These are phyloP conservation scores for Eucalyptus polyanthemos DNA, from an alignment of 345 rosid genomes.

Conservation along the genomic window DNA sequence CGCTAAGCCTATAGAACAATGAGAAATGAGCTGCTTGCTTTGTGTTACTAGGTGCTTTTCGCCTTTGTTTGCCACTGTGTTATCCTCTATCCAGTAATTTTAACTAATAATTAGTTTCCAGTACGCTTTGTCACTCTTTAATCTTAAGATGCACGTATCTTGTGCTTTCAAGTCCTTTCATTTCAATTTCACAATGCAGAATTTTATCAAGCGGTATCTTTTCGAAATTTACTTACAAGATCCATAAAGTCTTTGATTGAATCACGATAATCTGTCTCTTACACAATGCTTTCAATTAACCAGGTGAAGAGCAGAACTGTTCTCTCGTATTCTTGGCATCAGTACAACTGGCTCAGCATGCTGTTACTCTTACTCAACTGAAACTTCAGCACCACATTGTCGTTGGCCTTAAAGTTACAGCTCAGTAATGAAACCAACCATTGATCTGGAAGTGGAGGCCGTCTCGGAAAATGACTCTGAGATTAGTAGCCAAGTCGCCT, in stretches of 20 bases:
- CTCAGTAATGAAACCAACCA: slow-evolving; percentile 29
- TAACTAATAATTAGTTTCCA: neutral
- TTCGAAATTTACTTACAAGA: neutral
- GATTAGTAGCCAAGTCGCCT: slow-evolving; percentile 53
- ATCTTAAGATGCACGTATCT: neutral
- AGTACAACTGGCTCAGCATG: neutral
- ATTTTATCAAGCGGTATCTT: neutral
- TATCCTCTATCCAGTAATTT: neutral
- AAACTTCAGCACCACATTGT: neutral
- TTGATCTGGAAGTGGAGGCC: slow-evolving; percentile 54
- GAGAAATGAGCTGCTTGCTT: neutral
- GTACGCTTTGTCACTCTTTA: neutral
- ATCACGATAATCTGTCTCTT: neutral
- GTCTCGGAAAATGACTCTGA: slow-evolving; percentile 36
- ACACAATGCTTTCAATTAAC: neutral
- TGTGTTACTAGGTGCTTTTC: neutral
- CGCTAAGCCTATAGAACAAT: neutral
- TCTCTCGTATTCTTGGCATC: neutral
- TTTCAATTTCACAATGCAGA: neutral
- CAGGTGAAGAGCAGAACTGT: neutral
- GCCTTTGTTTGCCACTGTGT: neutral
- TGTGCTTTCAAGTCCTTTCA: neutral
- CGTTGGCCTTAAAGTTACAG: neutral
- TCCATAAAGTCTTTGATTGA: neutral
- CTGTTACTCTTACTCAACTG: neutral